Base-by-base conservation (phyloP, 2,329 filamentous ascomycete genomes). In the Aspergillus phoenicis region DNA sequence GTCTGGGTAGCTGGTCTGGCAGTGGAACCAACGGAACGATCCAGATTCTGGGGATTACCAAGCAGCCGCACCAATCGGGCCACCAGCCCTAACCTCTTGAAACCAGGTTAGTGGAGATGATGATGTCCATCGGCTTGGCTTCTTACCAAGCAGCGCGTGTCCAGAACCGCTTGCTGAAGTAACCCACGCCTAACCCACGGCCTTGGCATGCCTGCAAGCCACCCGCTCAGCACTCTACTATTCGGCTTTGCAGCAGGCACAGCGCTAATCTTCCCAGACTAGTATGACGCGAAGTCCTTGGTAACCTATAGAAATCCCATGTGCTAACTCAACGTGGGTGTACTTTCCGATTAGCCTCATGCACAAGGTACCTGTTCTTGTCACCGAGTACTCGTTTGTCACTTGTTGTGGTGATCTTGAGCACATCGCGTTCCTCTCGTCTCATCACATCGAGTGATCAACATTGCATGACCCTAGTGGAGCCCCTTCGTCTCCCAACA, bases 41-140 rank as follows among this genome's bases (percentile, higher is more conserved):
- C 53, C 39, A 56, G 53, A 33, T 56, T n/a, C 38, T 6, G 26
- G 53, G 38, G 53, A 45, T 56, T 56, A 56, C 53, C 53, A 56
- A 56, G 53, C 53, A 54, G 52, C 53, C 10, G 39, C n/a, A 5
- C 38, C 53, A 22, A 22, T 45, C 39, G 39, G 39, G 26, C 53
- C 24, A 56, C 24, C 39, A 41, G 33, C 38, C 36, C 33, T 36
- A 52, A 15, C 30, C 28, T 13, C 5, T 22, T 39, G 20, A 39
- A 17, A 15, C 33, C 36, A 36, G 15, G 33, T 36, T 11, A 4
- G 41, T 43, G 41, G 41, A 43, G 41, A 20, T 20, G 10, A 17
- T 20, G n/a, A 36, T 36, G 17, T 13, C 17, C n/a, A 43, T 22
- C 39, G 38, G 38, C 8, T 22, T 5, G 45, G 33, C 24, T 26